A percentile compares a stretch with the other conserved stretches of the same genome.
Evolutionary conservation across 2,329 filamentous ascomycete genomes (phyloP).

Genomic region (Microsporum ferrugineum): DNA sequence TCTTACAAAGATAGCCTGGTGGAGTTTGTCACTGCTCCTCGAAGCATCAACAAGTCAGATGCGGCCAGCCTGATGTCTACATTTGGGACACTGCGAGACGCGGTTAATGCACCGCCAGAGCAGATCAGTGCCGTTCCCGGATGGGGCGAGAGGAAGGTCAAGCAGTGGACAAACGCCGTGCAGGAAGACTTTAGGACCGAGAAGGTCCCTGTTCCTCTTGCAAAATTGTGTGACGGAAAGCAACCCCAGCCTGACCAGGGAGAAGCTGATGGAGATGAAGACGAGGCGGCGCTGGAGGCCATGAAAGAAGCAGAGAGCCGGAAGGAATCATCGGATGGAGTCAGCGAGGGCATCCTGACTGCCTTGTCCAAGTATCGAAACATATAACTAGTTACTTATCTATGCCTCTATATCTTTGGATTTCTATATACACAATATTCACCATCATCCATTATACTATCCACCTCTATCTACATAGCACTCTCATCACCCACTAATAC

Average conservation of each 20-base stretch:
- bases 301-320: slow-evolving; percentile 12
- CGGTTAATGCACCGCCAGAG: slow-evolving; percentile 77
- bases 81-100: slow-evolving; percentile 78
- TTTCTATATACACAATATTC: not conserved
- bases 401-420: not conserved
- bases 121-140: slow-evolving; percentile 75
- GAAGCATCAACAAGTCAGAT: slow-evolving; percentile 89
- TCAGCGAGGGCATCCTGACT: slow-evolving; percentile 48
- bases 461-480: not conserved
- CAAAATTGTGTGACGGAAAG: not conserved
- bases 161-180: slow-evolving; percentile 69
- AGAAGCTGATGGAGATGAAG: slow-evolving; percentile 21
- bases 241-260: not conserved
- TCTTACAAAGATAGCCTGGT: slow-evolving; percentile 77
- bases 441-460: not conserved
- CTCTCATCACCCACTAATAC: not conserved
- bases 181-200: slow-evolving; percentile 73
- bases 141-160: slow-evolving; percentile 93
- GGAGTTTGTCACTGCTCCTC: slow-evolving; percentile 83
- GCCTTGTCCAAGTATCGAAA: slow-evolving; percentile 46
- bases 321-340: slow-evolving; percentile 20
- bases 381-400: slow-evolving; percentile 10
- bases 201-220: slow-evolving; percentile 18
- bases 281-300: slow-evolving; percentile 37
- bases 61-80: slow-evolving; percentile 80